A percentile compares a stretch with the other conserved stretches of the same genome.
These are phyloP conservation scores for Solanum chilense DNA, from an alignment of 257 asterid species.

Conservation along the genomic window DNA sequence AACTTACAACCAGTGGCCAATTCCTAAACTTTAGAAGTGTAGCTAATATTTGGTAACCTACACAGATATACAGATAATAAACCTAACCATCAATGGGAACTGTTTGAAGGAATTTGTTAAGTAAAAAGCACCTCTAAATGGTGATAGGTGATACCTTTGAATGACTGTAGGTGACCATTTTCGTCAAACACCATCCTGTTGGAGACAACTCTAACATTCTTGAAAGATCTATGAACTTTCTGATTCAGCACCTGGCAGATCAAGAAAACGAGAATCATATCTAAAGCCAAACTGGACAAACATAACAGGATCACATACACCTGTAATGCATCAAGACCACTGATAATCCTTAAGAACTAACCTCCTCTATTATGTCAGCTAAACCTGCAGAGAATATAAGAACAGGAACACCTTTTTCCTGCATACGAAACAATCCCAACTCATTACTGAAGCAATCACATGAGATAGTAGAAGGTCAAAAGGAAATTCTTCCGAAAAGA, in stretches of 20 bases:
- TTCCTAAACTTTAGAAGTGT: background rate
- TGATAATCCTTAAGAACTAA: constrained; percentile 18
- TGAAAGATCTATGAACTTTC: constrained; percentile 75
- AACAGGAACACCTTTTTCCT: constrained; percentile 70
- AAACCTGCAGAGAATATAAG: constrained; percentile 96
- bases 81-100: background rate
- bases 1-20: background rate
- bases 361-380: constrained; percentile 97
- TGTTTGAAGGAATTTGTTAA: background rate
- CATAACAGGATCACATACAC: background rate
- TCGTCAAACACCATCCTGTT: constrained; percentile 80
- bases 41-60: background rate
- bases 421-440: constrained; percentile 8
- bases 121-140: background rate
- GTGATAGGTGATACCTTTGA: constrained; percentile 37
- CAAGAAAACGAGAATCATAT: constrained; percentile 6
- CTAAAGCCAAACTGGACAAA: constrained; percentile 1
- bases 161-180: constrained; percentile 56
- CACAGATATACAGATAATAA: background rate
- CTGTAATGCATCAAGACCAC: background rate
- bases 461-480: background rate
- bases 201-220: constrained; percentile 75
- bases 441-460: background rate
- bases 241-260: constrained; percentile 69
- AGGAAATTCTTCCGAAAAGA: background rate